Evolutionary conservation across 768 basidiomycete genomes (phyloP), one percentile per base, ranked within the genome.

Genomic region (Piloderma croceum): DNA sequence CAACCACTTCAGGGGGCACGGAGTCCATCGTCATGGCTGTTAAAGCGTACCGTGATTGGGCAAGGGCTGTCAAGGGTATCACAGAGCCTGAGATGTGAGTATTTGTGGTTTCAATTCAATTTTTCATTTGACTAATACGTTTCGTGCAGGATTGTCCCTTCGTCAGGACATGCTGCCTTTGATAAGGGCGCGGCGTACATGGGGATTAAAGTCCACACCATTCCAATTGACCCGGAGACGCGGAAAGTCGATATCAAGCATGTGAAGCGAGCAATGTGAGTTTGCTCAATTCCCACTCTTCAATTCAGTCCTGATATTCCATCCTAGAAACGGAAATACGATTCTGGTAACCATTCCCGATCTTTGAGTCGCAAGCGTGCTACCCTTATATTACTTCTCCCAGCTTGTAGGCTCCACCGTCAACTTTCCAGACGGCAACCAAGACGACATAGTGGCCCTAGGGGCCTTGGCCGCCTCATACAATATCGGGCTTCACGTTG

Each of bases 41-140:
- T 49, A 97, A 97, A 69, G 87, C 92, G 0, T 81, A 99, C 56
- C 77, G 91, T 11, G 92, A 97, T 48, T 96, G 93, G 89, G 94
- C 90, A 5, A 67, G 73, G 33, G 74, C 68, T 2, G 81, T 82
- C 29, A 93, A 91, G 59, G 90, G 90, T 6, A 89, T 97, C 50
- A 89, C 74, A 0, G 76, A 84, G 45, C 94, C 94, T 1, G 94
- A 99, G 59, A 92, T 98, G 93, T 90, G 46, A 24, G 80, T 62
- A 13, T 17, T 24, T 31, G 34, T 11, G 22, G 9, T 31, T 23
- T 31, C 21, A 17, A 17, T 24, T 24, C 6, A 5, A n/a, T n/a
- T 32, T 39, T 9, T 20, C 33, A 36, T n/a, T n/a, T 22, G 19
- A 9, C 27, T 29, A 15, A 29, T 13, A 21, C 29, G 17, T 22